Percentiles rank a stretch among this genome's conserved stretches.
phyloP scores from a whole-genome alignment of 192 early-diverging fungal genomes.

The Mortierella claussenii region DNA sequence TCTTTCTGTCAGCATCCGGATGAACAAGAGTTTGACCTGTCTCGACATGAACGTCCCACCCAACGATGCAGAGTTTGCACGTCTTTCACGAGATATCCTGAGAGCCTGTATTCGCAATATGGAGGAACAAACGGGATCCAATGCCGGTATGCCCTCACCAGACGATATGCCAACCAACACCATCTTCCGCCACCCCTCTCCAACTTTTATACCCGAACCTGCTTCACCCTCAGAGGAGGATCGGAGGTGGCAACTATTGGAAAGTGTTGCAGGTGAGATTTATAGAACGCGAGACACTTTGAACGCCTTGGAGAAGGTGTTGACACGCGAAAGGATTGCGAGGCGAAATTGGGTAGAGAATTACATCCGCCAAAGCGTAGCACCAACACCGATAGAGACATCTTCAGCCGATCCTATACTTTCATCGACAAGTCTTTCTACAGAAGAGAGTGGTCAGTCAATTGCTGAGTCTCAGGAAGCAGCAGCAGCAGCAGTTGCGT shows the following conservation, averaged over 20 bases:
- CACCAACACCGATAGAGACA: no score
- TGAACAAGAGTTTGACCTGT: slow-evolving; percentile 78
- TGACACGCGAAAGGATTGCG: slow-evolving; percentile 29
- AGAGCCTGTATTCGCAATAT: slow-evolving; percentile 55
- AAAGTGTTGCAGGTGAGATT: slow-evolving; percentile 39
- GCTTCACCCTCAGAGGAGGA: slow-evolving; percentile 21
- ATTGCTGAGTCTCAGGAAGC: background rate
- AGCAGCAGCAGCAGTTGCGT: background rate
- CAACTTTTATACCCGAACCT: slow-evolving; percentile 46
- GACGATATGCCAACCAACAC: slow-evolving; percentile 46
- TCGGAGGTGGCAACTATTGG: slow-evolving; percentile 26
- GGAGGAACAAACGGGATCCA: slow-evolving; percentile 46
- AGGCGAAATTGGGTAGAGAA: slow-evolving; percentile 34
- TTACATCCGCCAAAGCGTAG: slow-evolving; percentile 8
- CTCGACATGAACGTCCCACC: slow-evolving; percentile 73
- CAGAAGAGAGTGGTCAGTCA: slow-evolving; percentile 1
- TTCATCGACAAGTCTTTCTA: background rate
- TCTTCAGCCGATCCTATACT: no score
- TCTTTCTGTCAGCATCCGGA: slow-evolving; percentile 81
- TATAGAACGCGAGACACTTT: slow-evolving; percentile 31
- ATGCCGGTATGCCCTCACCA: slow-evolving; percentile 40
- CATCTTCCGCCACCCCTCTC: slow-evolving; percentile 45
- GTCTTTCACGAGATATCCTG: slow-evolving; percentile 54
- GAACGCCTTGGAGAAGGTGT: slow-evolving; percentile 27
- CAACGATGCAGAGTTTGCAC: slow-evolving; percentile 51